Evolutionary conservation across 495 filamentous ascomycete species (phyloP), one percentile per base, ranked within the genome.

Genomic region (Tuber magnatum): DNA sequence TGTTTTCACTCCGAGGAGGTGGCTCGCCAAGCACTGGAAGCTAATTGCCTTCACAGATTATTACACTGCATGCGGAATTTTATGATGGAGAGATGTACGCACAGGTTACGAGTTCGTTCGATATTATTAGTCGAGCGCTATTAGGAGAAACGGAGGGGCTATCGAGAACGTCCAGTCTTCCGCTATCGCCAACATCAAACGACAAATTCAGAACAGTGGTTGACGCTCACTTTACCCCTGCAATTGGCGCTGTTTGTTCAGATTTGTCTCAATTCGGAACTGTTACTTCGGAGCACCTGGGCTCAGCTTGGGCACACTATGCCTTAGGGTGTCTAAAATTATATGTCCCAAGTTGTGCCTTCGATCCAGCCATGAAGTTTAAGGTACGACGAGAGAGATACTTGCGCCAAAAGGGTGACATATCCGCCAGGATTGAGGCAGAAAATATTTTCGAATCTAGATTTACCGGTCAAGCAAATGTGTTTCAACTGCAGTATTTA

Each of bases 281-380:
- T 72, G 39, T 24, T 16, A 68, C 10, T 61, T 72, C 61, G 16
- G 51, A 73, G 22, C 18, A 68, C 22, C 48, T 80, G 68, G 77
- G 41, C 3, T 69, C 71, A 16, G 90, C 92, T 9, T 93, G 91
- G 91, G 82, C 89, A 8, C 83, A 88, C 42, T 91, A 93, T 74
- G 88, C 89, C 6, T 75, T 91, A 2, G 91, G 87, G 0, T 88
- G 87, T 70, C 84, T 99, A 41, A 87, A 88, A 68, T 87, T 97
- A 12, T 98, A 93, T 79, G 90, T 97, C 5, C 94, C 96, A 0
- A 91, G 97, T 82, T 89, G 89, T 80, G 87, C 91, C 4, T 94
- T 92, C 75, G 95, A 99, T 82, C 95, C 95, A 20, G 92, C 94
- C 39, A 85, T 94, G 73, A 88, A 88, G 73, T 86, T 91, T n/a